These are phyloP conservation scores for Nectriaceae sp. DNA, from an alignment of 2,329 filamentous ascomycete species.

Conservation along the genomic window DNA sequence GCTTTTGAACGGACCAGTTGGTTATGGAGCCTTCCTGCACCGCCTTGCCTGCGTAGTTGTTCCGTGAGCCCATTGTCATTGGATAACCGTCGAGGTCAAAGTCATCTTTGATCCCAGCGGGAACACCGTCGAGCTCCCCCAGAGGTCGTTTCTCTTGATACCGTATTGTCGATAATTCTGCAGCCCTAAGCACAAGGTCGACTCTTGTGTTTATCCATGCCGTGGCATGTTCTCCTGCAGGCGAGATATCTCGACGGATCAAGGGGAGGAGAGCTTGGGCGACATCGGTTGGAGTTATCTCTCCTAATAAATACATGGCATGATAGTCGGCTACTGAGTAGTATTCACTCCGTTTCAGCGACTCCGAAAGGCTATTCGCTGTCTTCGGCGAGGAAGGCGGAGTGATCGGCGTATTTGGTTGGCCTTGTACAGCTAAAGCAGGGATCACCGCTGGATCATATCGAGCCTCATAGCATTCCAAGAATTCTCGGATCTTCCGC, in stretches of 20 bases:
- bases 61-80: too few species aligned
- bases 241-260: slow-evolving; percentile 41
- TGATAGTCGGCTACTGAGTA: slow-evolving; percentile 49
- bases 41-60: too few species aligned
- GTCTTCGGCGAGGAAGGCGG: not conserved
- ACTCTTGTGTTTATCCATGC: slow-evolving; percentile 49
- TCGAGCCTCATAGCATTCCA: slow-evolving; percentile 53
- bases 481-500: slow-evolving; percentile 51
- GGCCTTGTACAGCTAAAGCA: slow-evolving; percentile 46
- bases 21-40: too few species aligned
- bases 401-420: slow-evolving; percentile 13
- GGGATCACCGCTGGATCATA: slow-evolving; percentile 51
- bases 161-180: slow-evolving; percentile 45
- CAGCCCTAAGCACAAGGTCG: slow-evolving; percentile 43
- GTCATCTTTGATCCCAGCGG: slow-evolving; percentile 76
- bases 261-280: slow-evolving; percentile 46
- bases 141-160: slow-evolving; percentile 58
- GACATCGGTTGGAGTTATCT: slow-evolving; percentile 48
- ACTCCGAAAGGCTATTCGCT: slow-evolving; percentile 12
- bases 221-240: slow-evolving; percentile 41
- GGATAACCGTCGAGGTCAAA: slow-evolving; percentile 74
- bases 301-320: slow-evolving; percentile 44
- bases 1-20: slow-evolving; percentile 70
- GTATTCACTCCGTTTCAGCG: slow-evolving; percentile 36
- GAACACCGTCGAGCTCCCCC: slow-evolving; percentile 70